Evolutionary conservation across 345 rosid species (phyloP).

Genomic region (Moricandia moricandioides): DNA sequence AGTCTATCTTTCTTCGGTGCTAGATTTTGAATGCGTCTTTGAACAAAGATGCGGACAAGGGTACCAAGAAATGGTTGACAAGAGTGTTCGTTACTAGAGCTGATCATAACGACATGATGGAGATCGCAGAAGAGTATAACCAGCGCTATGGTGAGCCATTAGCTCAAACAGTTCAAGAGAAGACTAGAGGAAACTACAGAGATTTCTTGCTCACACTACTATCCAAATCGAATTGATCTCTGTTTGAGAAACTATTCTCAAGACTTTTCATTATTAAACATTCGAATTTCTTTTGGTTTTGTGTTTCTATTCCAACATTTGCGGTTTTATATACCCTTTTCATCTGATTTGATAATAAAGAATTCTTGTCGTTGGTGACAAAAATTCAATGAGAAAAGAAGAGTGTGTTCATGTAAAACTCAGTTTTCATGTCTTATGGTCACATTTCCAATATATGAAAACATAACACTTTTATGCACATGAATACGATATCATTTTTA

Average conservation of each 20-base stretch:
- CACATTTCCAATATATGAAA: background rate
- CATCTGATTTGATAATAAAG: slow-evolving; percentile 23
- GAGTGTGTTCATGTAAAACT: background rate
- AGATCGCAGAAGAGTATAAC: slow-evolving; percentile 47
- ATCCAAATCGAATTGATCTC: slow-evolving; percentile 44
- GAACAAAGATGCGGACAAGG: slow-evolving; percentile 48
- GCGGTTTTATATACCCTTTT: slow-evolving; percentile 1
- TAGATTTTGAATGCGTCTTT: slow-evolving; percentile 66
- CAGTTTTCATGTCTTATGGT: background rate
- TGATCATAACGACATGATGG: slow-evolving; percentile 55
- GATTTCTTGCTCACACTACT: slow-evolving; percentile 63
- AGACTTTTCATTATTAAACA: background rate
- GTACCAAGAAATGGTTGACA: slow-evolving; percentile 57
- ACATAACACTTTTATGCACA: background rate
- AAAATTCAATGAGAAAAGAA: background rate
- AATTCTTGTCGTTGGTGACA: slow-evolving; percentile 7
- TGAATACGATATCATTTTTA: background rate
- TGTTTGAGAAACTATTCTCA: background rate
- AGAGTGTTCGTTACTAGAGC: slow-evolving; percentile 74
- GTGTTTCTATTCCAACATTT: slow-evolving; percentile 8
- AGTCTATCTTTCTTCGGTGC: background rate
- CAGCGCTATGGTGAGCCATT: slow-evolving; percentile 47
- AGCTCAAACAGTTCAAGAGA: slow-evolving; percentile 46
- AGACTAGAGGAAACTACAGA: slow-evolving; percentile 71
- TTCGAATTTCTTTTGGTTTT: slow-evolving; percentile 1